These are phyloP conservation scores for Ophiostoma triangulosporum DNA, from an alignment of 2,329 filamentous ascomycete species.

Conservation along the genomic window DNA sequence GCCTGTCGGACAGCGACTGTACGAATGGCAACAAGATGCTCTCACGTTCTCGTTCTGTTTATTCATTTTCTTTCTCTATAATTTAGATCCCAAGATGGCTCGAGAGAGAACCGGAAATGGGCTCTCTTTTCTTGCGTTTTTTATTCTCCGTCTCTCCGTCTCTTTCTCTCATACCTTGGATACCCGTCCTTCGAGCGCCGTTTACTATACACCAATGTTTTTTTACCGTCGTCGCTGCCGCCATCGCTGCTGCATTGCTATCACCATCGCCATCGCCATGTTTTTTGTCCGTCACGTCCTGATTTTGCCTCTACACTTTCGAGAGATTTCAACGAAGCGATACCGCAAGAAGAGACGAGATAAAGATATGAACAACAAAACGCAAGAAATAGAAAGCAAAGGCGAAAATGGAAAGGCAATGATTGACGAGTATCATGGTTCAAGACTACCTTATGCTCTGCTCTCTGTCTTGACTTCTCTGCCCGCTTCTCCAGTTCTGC, in stretches of 20 bases:
- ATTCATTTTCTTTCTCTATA: neutral
- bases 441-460: neutral
- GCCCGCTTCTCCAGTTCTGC: too few species aligned
- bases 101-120: neutral
- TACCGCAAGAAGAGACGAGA: neutral
- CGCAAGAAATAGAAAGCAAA: neutral
- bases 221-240: neutral
- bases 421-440: neutral
- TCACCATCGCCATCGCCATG: neutral
- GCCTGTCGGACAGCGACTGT: neutral
- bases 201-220: neutral
- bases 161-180: neutral
- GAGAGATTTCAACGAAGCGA: neutral
- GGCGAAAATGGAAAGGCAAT: neutral
- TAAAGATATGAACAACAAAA: neutral
- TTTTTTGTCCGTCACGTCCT: neutral
- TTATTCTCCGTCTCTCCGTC: neutral
- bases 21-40: neutral
- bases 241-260: neutral
- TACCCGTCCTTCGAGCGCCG: constrained; percentile 1
- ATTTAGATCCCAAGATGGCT: neutral
- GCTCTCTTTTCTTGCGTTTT: neutral
- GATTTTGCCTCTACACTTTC: neutral
- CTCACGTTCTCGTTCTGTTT: neutral
- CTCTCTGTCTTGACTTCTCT: neutral